Evolutionary conservation across 139 green algal species (phyloP).

Genomic region (Chara braunii): DNA sequence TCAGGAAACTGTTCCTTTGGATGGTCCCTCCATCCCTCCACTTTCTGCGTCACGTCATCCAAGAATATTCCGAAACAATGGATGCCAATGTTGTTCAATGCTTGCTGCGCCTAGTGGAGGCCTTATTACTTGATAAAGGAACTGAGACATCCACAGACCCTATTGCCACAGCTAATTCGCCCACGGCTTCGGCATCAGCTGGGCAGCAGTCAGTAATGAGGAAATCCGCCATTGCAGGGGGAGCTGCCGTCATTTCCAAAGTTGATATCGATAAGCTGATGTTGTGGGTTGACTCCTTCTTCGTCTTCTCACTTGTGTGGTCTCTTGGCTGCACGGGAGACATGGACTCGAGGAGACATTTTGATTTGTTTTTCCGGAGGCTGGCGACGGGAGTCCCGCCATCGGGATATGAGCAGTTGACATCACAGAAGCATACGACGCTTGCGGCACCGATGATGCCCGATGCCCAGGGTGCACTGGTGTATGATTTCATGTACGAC

Average conservation of each 20-base stretch:
- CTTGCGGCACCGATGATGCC: constrained; percentile 44
- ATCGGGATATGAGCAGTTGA: constrained; percentile 36
- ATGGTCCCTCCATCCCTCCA: constrained; percentile 31
- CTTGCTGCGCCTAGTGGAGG: constrained; percentile 52
- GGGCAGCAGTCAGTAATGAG: too few relatives aligned
- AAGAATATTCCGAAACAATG: constrained; percentile 52
- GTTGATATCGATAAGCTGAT: constrained; percentile 3
- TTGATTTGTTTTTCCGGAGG: constrained; percentile 46
- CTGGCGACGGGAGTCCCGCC: constrained; percentile 25
- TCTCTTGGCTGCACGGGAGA: constrained; percentile 41
- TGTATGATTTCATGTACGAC: constrained; percentile 19
- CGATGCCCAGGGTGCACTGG: neutral
- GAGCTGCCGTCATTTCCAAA: too few relatives aligned
- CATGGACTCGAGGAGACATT: constrained; percentile 25
- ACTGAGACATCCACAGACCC: too few relatives aligned
- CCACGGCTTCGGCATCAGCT: too few relatives aligned
- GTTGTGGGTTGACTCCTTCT: constrained; percentile 41
- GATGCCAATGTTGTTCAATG: constrained; percentile 54
- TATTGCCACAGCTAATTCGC: too few relatives aligned
- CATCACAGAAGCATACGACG: constrained; percentile 45
- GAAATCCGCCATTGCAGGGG: too few relatives aligned
- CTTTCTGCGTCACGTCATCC: constrained; percentile 28
- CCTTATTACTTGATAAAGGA: constrained; percentile 38
- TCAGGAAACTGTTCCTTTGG: constrained; percentile 36
- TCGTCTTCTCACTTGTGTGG: constrained; percentile 54